Percentiles rank a stretch among this genome's conserved stretches.
These are phyloP conservation scores for Aspergillus sclerotiicarbonarius DNA, from an alignment of 495 filamentous ascomycete genomes.

Conservation along the genomic window DNA sequence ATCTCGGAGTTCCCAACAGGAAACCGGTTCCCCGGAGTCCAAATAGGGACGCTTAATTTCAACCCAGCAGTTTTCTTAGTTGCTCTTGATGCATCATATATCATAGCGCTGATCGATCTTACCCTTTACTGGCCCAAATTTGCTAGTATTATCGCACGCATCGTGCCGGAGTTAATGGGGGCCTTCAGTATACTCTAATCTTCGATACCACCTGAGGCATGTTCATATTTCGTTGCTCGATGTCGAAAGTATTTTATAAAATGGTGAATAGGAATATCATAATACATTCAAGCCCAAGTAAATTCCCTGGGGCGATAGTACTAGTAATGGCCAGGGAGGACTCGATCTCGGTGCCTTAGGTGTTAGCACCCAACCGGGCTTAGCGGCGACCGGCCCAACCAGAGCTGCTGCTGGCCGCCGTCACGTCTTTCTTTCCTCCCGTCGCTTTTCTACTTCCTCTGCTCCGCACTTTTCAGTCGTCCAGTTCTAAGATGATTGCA, in stretches of 20 bases:
- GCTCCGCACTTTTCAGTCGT: not conserved
- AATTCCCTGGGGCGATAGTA: too few species aligned
- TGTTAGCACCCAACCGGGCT: conserved; percentile 1
- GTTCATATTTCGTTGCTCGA: not conserved
- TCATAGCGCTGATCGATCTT: not conserved
- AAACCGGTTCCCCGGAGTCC: conserved; percentile 43
- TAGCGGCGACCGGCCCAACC: conserved; percentile 1
- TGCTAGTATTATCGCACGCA: not conserved
- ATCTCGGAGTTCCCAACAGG: conserved; percentile 39
- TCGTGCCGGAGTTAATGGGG: not conserved
- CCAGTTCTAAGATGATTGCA: not conserved
- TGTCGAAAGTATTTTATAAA: not conserved
- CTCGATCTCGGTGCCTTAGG: conserved; percentile 1
- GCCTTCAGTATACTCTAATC: not conserved
- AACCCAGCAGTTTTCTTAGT: not conserved
- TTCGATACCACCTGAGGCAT: not conserved
- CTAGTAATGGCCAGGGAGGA: too few species aligned
- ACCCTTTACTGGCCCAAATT: not conserved
- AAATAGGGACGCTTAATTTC: not conserved
- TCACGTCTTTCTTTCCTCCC: conserved; percentile 6
- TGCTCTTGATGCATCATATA: not conserved
- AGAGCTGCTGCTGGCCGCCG: not conserved
- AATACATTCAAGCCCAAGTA: not conserved
- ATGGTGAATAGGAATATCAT: not conserved
- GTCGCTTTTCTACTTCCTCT: conserved; percentile 1